Base-by-base conservation (phyloP, 225 moss, liverwort and hornwort species). In the Sphagnum contortum region DNA sequence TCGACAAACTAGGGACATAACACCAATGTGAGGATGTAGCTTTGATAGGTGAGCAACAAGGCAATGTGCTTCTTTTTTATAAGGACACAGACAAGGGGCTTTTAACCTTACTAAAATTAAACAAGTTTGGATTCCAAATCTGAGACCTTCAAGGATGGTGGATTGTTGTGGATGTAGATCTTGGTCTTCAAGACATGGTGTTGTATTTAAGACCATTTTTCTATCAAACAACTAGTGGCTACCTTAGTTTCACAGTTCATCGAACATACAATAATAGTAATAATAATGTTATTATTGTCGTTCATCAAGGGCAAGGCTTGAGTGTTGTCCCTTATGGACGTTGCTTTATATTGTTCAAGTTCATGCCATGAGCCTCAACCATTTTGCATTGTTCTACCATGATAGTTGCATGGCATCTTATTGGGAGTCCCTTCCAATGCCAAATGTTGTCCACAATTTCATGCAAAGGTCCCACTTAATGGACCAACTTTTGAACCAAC, bases 381-480 rank as follows among this genome's bases (percentile, higher is more conserved):
- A 89, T 98, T 75, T 73, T 98, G 9, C 96, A 98, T 76, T 98
- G 96, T 72, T 78, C 84, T 55, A 83, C 92, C 5, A 98, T 98
- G 96, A 83, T 77, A 10, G 75, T 85, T 2, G 96, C 92, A 44
- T 86, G 90, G 44, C 90, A 92, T 73, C 71, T 77, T 2, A 90
- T 92, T 9, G 87, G 81, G 4, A 83, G 83, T 9, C 85, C 88
- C 12, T 98, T 92, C 61, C 85, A 87, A 73, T 84, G 62, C 87
- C 87, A 8, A 81, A 90, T 52, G 80, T 81, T 0, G 96, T 98
- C 62, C 85, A 85, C 58, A 92, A 98, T 52, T 98, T 98, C 67
- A 98, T 98, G 92, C 85, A 89, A 72, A 88, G 92, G 45, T 77
- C 92, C 12, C 92, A 92, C 76, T 85, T 90, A 52, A 92, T 92